phyloP scores from a whole-genome alignment of 441 rosid species.

The Omphalea diandra region DNA sequence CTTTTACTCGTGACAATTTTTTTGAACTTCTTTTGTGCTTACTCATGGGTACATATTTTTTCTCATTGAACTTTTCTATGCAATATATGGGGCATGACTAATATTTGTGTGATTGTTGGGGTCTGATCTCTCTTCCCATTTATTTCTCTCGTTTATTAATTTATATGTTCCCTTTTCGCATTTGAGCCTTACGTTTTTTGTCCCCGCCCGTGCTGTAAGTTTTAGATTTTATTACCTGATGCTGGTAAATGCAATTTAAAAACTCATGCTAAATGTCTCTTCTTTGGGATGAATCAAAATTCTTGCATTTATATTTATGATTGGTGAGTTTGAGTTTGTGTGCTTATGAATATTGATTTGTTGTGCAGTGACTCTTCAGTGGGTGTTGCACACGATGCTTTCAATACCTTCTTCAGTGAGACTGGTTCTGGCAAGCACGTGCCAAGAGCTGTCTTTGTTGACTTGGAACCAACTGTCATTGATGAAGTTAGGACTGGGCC shows the following conservation, averaged over 20 bases:
- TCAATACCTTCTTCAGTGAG: slow-evolving; percentile 95
- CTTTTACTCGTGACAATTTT: not conserved
- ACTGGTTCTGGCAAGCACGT: slow-evolving; percentile 92
- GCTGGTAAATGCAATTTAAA: not conserved
- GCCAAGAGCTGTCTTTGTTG: slow-evolving; percentile 84
- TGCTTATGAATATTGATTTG: not conserved
- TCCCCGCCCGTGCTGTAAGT: not conserved
- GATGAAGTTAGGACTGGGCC: slow-evolving; percentile 84
- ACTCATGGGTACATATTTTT: not conserved
- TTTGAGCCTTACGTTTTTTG: not conserved
- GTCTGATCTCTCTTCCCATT: not conserved
- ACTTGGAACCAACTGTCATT: slow-evolving; percentile 88
- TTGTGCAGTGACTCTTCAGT: slow-evolving; percentile 60
- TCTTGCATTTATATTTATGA: not conserved
- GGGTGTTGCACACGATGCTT: slow-evolving; percentile 74
- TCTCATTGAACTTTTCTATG: not conserved
- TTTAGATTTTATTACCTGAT: not conserved
- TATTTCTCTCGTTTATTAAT: not conserved
- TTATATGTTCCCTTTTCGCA: not conserved
- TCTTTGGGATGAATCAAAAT: not conserved
- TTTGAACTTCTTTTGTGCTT: not conserved
- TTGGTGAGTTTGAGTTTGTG: not conserved
- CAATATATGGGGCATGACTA: too few relatives aligned
- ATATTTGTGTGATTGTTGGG: not conserved
- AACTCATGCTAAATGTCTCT: not conserved